Evolutionary conservation across 1,139 yeast species (phyloP).

Genomic region (Debaryomyces subglobosus): DNA sequence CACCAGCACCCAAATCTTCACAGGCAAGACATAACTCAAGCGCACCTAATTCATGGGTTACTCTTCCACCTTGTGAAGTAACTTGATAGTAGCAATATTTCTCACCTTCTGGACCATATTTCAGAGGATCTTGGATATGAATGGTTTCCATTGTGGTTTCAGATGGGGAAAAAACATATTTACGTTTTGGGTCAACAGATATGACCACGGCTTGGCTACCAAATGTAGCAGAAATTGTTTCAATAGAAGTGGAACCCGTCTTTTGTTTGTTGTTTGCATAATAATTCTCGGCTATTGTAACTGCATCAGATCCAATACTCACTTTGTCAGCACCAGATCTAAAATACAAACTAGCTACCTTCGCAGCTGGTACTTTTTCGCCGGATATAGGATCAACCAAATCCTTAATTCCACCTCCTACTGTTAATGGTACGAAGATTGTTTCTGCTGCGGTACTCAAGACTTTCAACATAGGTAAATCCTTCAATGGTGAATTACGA

Average conservation of each 20-base stretch:
- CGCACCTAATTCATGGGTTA: constrained; percentile 86
- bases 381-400: constrained; percentile 79
- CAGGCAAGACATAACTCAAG: constrained; percentile 85
- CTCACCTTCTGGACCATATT: constrained; percentile 82
- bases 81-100: constrained; percentile 90
- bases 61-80: constrained; percentile 95
- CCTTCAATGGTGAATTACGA: constrained; percentile 87
- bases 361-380: constrained; percentile 73
- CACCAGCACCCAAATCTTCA: constrained; percentile 96
- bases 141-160: constrained; percentile 64
- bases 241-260: constrained; percentile 83
- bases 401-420: constrained; percentile 97
- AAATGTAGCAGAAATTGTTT: constrained; percentile 85
- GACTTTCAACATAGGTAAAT: constrained; percentile 94
- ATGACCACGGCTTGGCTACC: constrained; percentile 97
- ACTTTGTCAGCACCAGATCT: constrained; percentile 97
- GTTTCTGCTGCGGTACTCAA: constrained; percentile 81
- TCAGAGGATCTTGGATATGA: constrained; percentile 44
- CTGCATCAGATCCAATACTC: constrained; percentile 97
- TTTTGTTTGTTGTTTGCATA: constrained; percentile 60
- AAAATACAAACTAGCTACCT: constrained; percentile 89
- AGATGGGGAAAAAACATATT: constrained; percentile 63
- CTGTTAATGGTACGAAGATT: constrained; percentile 93
- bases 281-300: constrained; percentile 80
- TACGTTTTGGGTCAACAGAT: constrained; percentile 93